Conservation (phyloP, 2,329 filamentous ascomycete genomes). For the Fusarium sp. region DNA sequence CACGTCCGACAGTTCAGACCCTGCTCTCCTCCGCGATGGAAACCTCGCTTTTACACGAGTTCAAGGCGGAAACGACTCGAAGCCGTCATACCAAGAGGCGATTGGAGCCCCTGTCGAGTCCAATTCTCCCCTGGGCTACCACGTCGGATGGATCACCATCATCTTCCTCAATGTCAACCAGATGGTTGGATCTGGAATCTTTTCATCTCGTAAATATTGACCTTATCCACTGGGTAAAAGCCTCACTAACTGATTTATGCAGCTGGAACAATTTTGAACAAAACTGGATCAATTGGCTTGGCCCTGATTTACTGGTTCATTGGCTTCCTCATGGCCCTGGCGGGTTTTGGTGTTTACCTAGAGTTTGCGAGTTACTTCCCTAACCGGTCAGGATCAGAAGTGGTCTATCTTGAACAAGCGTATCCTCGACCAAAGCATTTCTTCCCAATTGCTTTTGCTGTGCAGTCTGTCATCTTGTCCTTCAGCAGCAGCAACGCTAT, state of each 20-base stretch:
- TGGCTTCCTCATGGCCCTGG: slow-evolving; percentile 68
- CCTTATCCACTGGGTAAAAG: no score
- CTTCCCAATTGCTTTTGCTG: slow-evolving; percentile 73
- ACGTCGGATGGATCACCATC: slow-evolving; percentile 67
- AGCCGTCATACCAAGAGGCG: slow-evolving; percentile 69
- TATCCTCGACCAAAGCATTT: slow-evolving; percentile 74
- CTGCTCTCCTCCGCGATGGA: slow-evolving; percentile 34
- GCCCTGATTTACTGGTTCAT: slow-evolving; percentile 74
- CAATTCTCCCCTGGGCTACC: slow-evolving; percentile 69
- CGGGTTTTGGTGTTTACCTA: slow-evolving; percentile 70
- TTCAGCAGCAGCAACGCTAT: slow-evolving; percentile 76
- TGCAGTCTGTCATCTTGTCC: slow-evolving; percentile 72
- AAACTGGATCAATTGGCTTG: slow-evolving; percentile 72
- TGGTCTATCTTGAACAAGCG: slow-evolving; percentile 76
- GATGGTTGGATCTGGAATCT: slow-evolving; percentile 75
- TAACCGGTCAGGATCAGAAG: slow-evolving; percentile 73
- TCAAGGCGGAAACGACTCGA: slow-evolving; percentile 61
- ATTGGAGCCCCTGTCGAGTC: slow-evolving; percentile 71
- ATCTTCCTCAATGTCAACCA: slow-evolving; percentile 71
- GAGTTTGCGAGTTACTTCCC: slow-evolving; percentile 75
- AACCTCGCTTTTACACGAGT: slow-evolving; percentile 34
- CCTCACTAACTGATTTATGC: no score
- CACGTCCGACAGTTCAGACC: slow-evolving; percentile 26
- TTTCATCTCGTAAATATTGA: slow-evolving; percentile 68
- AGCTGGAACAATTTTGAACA: slow-evolving; percentile 62